These are phyloP conservation scores for Termitomyces sp. DNA, from an alignment of 1,284 basidiomycete genomes.

Conservation along the genomic window DNA sequence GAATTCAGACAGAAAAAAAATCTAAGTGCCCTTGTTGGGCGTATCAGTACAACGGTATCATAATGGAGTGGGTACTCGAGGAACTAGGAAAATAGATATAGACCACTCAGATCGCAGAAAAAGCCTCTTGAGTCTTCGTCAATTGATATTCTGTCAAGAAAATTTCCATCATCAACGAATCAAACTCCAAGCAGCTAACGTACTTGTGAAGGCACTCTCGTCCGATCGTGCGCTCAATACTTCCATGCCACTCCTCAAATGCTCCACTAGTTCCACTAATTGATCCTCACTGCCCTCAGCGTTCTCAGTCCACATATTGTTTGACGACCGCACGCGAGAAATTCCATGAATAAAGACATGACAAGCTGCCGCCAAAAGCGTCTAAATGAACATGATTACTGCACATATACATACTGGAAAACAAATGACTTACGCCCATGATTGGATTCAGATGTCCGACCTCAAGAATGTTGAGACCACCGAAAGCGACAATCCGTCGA, in stretches of 20 bases:
- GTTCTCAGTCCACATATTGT: slow-evolving; percentile 23
- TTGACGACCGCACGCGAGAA: slow-evolving; percentile 29
- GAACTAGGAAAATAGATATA: background rate
- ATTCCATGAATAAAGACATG: slow-evolving; percentile 39
- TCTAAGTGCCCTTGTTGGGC: background rate
- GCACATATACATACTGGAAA: background rate
- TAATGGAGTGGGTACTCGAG: slow-evolving; percentile 8
- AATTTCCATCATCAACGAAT: background rate
- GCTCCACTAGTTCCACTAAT: slow-evolving; percentile 31
- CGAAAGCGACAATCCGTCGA: slow-evolving; percentile 32
- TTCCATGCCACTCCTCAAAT: slow-evolving; percentile 30
- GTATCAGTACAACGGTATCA: slow-evolving; percentile 13
- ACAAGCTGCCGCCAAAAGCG: slow-evolving; percentile 37
- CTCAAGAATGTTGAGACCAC: slow-evolving; percentile 31
- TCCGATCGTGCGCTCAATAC: slow-evolving; percentile 34
- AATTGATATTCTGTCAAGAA: slow-evolving; percentile 31
- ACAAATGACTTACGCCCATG: slow-evolving; percentile 33
- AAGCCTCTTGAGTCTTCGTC: slow-evolving; percentile 35
- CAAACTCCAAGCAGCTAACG: slow-evolving; percentile 16
- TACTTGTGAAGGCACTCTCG: slow-evolving; percentile 35
- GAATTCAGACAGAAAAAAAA: background rate
- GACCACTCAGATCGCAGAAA: slow-evolving; percentile 23
- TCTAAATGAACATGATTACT: slow-evolving; percentile 23
- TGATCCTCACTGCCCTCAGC: slow-evolving; percentile 27
- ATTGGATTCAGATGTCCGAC: slow-evolving; percentile 39